Base-by-base conservation (phyloP, 129 eudicot genomes). In the sunflower (Helianthus annuus) region DNA sequence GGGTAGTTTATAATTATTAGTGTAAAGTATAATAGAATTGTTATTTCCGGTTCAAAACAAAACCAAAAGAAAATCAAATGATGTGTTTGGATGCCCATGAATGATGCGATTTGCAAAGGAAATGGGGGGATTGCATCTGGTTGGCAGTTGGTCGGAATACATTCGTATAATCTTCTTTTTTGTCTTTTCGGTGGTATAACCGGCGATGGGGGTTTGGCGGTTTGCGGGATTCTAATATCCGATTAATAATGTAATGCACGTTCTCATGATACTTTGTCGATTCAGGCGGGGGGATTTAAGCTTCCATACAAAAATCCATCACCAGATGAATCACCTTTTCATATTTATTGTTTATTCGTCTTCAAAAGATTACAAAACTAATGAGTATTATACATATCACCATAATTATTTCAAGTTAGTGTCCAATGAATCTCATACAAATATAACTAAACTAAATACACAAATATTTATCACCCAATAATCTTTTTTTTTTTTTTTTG, bases 231-330 rank as follows among this genome's bases (percentile, higher is more conserved):
- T 70, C 42, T 39, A 70, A 57, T 76, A 65, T 46, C 62, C 58
- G 40, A 45, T 76, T 45, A 76, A 76, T 68, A 15, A 76, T 78
- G 77, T 10, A 70, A 32, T 63, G 72, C 81, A 78, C 82, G 82
- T 78, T 78, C 82, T 71, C 82, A 44, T 70, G 66, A 75, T 66
- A 70, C 16, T 15, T 52, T 70, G 81, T 70, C 71, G 81, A 49
- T 10, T 62, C 10, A 60, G 27, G 14, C 54, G 27, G 10, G 71
- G 65, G 29, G 12, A 36, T 52, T 61, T 69, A 61, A 61, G 64
- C 70, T 70, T 17, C n/a, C 32, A 40, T 62, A 62, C 39, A 73
- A 19, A 6, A 22, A 11, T 42, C 58, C 42, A 56, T 58, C 49
- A 68, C 80, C 69, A 76, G 63, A n/a, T 76, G 52, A 76, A 76